Conservation (phyloP, 345 rosid genomes). For the Linum usitatissimum region DNA sequence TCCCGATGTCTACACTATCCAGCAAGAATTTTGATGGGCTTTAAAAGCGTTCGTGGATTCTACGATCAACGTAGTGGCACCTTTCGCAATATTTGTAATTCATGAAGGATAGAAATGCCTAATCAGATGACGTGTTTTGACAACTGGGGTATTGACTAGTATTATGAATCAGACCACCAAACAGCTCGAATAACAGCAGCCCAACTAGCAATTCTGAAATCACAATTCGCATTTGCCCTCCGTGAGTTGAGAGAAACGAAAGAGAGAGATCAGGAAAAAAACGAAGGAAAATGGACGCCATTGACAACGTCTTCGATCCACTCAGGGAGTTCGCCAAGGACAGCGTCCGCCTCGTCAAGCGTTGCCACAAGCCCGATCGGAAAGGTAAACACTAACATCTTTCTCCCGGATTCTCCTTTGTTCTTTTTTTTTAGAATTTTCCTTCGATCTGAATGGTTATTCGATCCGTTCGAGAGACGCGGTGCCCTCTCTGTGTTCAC, state of each 20-base stretch:
- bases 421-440: neutral
- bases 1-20: too few relatives aligned
- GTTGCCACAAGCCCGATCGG: conserved; percentile 7
- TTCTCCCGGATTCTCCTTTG: neutral
- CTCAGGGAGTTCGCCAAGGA: conserved; percentile 6
- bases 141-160: neutral
- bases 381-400: neutral
- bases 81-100: neutral
- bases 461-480: neutral
- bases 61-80: too few relatives aligned
- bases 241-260: neutral
- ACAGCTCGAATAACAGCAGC: neutral
- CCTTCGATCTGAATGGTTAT: neutral
- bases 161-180: neutral
- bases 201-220: neutral
- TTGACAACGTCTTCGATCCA: conserved; percentile 3
- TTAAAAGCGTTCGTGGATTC: too few relatives aligned
- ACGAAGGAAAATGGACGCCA: neutral
- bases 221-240: neutral
- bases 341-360: conserved; percentile 8
- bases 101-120: neutral
- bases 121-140: neutral
- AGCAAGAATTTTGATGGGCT: too few relatives aligned
- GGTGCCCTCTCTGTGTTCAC: too few relatives aligned
- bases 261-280: neutral